Conservation (phyloP, 1,284 basidiomycete genomes). For the Pholiota adiposa region DNA sequence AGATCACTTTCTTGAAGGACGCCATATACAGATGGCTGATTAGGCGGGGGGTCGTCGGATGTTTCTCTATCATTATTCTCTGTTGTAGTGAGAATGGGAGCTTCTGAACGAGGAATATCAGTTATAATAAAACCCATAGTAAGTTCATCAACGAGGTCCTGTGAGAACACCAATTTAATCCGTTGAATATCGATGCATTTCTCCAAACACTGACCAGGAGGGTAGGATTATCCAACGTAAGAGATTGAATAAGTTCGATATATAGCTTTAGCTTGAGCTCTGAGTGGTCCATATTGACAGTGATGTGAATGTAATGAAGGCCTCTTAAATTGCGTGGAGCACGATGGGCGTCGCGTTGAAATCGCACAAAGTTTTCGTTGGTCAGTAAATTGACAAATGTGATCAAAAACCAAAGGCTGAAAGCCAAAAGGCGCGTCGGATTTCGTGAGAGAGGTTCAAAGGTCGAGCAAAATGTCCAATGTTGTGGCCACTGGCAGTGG, state of each 20-base stretch:
- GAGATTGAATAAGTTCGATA: constrained; percentile 11
- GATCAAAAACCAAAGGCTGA: too few relatives aligned
- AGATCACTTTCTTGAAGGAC: constrained; percentile 11
- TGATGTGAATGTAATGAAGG: neutral
- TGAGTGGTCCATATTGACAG: neutral
- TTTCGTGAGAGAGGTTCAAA: neutral
- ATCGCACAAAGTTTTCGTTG: too few relatives aligned
- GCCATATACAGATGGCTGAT: neutral
- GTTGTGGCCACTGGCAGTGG: neutral
- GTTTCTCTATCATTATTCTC: too few relatives aligned
- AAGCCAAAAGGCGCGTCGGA: too few relatives aligned
- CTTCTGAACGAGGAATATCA: neutral
- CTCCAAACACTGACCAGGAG: constrained; percentile 13
- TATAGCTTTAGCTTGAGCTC: constrained; percentile 12
- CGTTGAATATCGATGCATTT: neutral
- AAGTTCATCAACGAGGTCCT: constrained; percentile 15
- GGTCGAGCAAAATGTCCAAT: neutral
- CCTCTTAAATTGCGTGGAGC: neutral
- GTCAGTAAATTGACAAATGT: too few relatives aligned
- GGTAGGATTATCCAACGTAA: constrained; percentile 14
- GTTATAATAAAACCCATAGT: constrained; percentile 8
- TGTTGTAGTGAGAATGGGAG: neutral
- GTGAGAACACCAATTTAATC: neutral
- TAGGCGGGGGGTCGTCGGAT: neutral
- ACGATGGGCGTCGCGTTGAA: too few relatives aligned